Conservation (phyloP, 306 rosid species). For the Pterocarpus santalinus region DNA sequence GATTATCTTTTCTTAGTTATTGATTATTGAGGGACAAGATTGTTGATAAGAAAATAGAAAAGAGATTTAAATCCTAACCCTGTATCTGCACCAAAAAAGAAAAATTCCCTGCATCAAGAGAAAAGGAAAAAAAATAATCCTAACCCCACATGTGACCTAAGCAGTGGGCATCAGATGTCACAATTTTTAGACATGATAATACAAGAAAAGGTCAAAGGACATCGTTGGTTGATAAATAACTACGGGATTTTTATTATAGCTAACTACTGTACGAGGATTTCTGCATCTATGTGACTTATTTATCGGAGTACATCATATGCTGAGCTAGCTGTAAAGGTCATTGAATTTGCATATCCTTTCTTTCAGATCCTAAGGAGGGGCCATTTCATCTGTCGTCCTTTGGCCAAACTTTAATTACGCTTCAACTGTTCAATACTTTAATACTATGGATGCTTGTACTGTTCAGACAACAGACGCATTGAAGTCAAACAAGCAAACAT, state of each 20-base stretch:
- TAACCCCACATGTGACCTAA: no score
- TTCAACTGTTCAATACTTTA: background rate
- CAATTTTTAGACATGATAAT: background rate
- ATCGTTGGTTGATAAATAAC: background rate
- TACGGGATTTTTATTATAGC: background rate
- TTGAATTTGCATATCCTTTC: constrained; percentile 3
- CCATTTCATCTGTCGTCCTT: background rate
- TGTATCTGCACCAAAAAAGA: no score
- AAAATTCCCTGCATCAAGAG: no score
- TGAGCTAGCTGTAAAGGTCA: background rate
- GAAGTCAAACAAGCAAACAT: no score
- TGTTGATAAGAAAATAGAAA: no score
- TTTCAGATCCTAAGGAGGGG: background rate
- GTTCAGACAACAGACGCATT: no score
- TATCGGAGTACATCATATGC: background rate
- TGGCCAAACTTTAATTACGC: background rate
- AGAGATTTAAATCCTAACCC: no score
- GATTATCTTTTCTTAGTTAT: no score
- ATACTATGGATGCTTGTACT: no score
- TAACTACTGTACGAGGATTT: constrained; percentile 7
- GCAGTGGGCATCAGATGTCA: no score
- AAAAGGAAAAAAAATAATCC: no score
- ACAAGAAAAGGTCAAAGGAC: background rate
- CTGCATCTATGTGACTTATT: background rate
- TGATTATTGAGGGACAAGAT: no score